Base-by-base conservation (phyloP, 2,329 filamentous ascomycete species). In the Ophiostoma ulmi region DNA sequence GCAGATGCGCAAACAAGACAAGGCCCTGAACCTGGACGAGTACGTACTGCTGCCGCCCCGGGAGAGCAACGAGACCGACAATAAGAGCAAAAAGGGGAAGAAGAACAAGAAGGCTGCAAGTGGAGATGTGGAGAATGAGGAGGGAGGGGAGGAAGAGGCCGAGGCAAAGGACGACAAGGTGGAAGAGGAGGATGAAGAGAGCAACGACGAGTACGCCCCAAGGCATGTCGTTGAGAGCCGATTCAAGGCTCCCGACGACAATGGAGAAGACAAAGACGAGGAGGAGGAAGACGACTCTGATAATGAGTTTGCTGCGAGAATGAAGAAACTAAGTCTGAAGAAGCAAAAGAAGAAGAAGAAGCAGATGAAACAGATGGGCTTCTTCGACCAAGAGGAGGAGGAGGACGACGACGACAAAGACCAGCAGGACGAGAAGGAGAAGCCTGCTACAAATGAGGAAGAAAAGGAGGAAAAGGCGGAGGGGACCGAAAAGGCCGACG, bases 1-100 rank as follows among this genome's bases (percentile, higher is more conserved):
- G 76, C 90, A 95, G 78, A 97, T 99, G 93, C 87, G 85, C 75
- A 88, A 90, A 75, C 91, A 99, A 76, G 90, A 94, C 75, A 82
- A 83, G 66, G 83, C 88, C 67, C 78, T 93, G 10, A 80, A 86
- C 61, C 78, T 76, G 3, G 70, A 52, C 5, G 72, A 64, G 61
- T n/a, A 55, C 14, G 66, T 36, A n/a, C 36, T 44, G 26, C 38
- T 67, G 39, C 63, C 36, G 63, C 63, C 63, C 7, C 35, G 36
- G 6, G 63, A 65, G 61, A 17, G n/a, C 13, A 22, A 22, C 13
- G 65, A 14, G 6, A 52, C 3, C 26, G 52, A 31, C 31, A 31
- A 31, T 31, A 31, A 5, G 5, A 14, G 22, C n/a, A 52, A 38
- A 11, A 36, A 39, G 35, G 41, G 41, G n/a, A 66, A 41, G 17